Evolutionary conservation across 148 eudicot genomes (phyloP), one percentile per base, ranked within the genome.

Genomic region (Vaccinium myrtillus): DNA sequence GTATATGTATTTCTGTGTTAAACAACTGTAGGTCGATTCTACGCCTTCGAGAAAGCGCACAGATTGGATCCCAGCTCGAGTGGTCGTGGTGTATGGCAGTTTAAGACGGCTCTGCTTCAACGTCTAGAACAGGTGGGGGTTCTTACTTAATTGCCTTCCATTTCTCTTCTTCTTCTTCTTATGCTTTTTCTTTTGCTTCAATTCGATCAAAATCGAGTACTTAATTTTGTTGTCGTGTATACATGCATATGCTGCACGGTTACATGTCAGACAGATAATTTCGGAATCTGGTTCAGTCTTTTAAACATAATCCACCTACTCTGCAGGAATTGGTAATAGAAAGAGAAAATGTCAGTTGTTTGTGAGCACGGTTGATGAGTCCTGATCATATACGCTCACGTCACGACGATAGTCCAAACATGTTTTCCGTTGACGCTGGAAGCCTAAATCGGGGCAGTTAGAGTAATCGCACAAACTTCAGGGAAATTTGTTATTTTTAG

Each of bases 31-130:
- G 74, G 74, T 69, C 74, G 74, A 69, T 69, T 69, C 74, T 69
- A 69, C 74, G 74, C 74, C 18, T 69, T 69, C 18, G 74, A 69
- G 74, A 69, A 69, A 69, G 39, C 74, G 74, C 74, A 69, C 74
- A 69, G 74, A 27, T 69, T 69, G 74, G 74, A 69, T 69, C 74
- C 74, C 5, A 69, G 74, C 74, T 69, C 74, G 39, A 69, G 74
- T 18, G 74, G 74, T 69, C 74, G 74, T 27, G 74, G 74, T 11
- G 74, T 69, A 1, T 36, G 74, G 74, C 74, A 69, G 74, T 69
- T 69, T 27, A 69, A 69, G 74, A 69, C 74, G 74, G 74, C 74
- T 69, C 74, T 69, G 43, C 74, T 27, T 69, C 74, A 69, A 69
- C 74, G 43, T 69, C 74, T 69, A 27, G 74, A 69, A 16, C 43